These are phyloP conservation scores for Blastobotrys apis DNA, from an alignment of 1,139 yeast genomes.

Conservation along the genomic window DNA sequence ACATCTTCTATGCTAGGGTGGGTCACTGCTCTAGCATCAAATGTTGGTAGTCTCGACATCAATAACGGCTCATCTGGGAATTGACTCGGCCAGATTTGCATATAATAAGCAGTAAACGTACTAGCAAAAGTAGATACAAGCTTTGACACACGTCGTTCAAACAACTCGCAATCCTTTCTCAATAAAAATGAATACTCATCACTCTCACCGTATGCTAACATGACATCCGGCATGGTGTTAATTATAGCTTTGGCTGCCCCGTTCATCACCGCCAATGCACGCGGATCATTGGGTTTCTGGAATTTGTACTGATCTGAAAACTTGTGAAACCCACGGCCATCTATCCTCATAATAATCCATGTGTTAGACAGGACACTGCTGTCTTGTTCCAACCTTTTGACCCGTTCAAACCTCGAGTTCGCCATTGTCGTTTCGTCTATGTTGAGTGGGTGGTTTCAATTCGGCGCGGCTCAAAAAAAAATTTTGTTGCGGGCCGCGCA, in stretches of 20 bases:
- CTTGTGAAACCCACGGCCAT: conserved; percentile 91
- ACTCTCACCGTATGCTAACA: conserved; percentile 88
- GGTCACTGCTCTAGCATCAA: conserved; percentile 85
- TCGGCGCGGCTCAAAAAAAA: neutral
- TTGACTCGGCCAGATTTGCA: conserved; percentile 56
- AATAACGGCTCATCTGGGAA: conserved; percentile 46
- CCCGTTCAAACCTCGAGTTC: conserved; percentile 80
- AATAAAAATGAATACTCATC: conserved; percentile 89
- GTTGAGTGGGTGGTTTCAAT: neutral
- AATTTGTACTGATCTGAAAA: conserved; percentile 68
- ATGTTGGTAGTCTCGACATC: conserved; percentile 61
- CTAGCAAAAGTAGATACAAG: conserved; percentile 77
- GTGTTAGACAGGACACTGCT: conserved; percentile 72
- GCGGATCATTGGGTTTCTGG: conserved; percentile 77
- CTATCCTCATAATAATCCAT: conserved; percentile 78
- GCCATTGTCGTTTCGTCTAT: conserved; percentile 36
- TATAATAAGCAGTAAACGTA: conserved; percentile 73
- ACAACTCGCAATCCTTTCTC: conserved; percentile 55
- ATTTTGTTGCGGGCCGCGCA: no score
- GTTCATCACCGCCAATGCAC: conserved; percentile 79
- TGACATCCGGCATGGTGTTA: conserved; percentile 61
- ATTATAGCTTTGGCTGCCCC: conserved; percentile 66
- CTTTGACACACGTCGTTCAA: conserved; percentile 78
- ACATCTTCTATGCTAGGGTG: conserved; percentile 64
- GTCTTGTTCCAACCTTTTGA: conserved; percentile 72